These are phyloP conservation scores for Backusella macrospora DNA, from an alignment of 192 early-diverging fungal species.

Conservation along the genomic window DNA sequence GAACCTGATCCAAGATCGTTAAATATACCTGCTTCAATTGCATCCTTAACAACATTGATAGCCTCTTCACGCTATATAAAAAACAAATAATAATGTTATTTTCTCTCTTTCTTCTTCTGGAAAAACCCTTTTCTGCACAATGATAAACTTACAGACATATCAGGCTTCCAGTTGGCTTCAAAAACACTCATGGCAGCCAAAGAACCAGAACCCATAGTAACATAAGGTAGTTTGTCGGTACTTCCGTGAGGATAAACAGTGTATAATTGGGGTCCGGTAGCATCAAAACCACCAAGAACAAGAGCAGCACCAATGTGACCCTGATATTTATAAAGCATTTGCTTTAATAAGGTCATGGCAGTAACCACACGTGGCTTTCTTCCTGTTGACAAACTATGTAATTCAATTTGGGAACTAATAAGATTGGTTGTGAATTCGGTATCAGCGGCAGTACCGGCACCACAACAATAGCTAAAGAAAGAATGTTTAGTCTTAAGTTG, in stretches of 20 bases:
- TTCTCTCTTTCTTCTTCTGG: too few species aligned
- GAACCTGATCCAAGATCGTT: constrained; percentile 98
- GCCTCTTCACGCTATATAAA: constrained; percentile 82
- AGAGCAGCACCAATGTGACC: constrained; percentile 95
- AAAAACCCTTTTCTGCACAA: too few species aligned
- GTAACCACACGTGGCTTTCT: constrained; percentile 87
- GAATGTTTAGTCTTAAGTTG: too few species aligned
- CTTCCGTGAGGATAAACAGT: constrained; percentile 93
- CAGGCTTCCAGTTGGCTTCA: constrained; percentile 80
- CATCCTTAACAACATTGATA: constrained; percentile 87
- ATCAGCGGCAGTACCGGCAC: constrained; percentile 99
- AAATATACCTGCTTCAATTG: constrained; percentile 97
- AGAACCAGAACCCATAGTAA: constrained; percentile 96
- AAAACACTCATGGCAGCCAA: constrained; percentile 96
- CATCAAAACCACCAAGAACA: constrained; percentile 91
- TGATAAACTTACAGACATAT: constrained; percentile 61
- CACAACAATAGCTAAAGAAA: constrained; percentile 75
- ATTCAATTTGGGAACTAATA: constrained; percentile 91
- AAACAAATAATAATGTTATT: too few species aligned
- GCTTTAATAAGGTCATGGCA: constrained; percentile 96
- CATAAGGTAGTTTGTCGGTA: constrained; percentile 94
- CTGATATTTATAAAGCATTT: constrained; percentile 96
- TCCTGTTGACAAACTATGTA: constrained; percentile 90
- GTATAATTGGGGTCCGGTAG: constrained; percentile 88
- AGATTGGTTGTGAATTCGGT: constrained; percentile 93